Evolutionary conservation across 495 filamentous ascomycete species (phyloP).

Genomic region (Penicillium longicatenatum): DNA sequence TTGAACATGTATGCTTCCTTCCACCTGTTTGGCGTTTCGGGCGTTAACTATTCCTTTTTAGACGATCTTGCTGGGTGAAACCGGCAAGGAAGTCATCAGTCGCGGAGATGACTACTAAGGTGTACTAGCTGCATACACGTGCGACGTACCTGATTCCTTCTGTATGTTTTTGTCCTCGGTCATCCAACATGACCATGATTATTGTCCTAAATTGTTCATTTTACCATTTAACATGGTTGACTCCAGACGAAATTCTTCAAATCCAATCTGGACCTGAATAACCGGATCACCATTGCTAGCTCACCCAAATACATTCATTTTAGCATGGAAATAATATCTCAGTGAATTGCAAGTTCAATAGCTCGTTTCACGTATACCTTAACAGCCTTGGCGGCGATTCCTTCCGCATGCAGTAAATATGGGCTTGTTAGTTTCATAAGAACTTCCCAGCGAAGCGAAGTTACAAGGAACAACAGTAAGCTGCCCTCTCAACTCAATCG

Average conservation of each 20-base stretch:
- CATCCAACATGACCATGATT: conserved; percentile 2
- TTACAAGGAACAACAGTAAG: no score
- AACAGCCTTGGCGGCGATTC: no score
- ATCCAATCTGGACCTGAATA: neutral
- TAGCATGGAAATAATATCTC: neutral
- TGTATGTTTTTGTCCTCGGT: neutral
- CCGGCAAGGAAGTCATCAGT: conserved; percentile 12
- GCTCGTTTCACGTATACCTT: neutral
- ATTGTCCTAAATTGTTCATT: neutral
- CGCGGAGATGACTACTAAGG: conserved; percentile 12
- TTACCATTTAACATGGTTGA: neutral
- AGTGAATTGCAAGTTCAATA: neutral
- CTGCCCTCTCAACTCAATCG: no score
- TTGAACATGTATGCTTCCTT: conserved; percentile 55
- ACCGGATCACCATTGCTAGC: neutral
- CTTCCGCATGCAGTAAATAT: neutral
- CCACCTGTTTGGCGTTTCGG: neutral
- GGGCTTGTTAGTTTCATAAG: neutral
- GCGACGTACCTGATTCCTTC: neutral
- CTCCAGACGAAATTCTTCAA: neutral
- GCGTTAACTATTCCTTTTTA: neutral
- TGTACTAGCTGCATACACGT: neutral
- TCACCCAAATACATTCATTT: neutral
- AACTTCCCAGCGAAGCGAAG: no score
- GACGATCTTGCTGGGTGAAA: conserved; percentile 9